phyloP scores from a whole-genome alignment of 805 yeast genomes.

The Tetrapisispora arboricola region DNA sequence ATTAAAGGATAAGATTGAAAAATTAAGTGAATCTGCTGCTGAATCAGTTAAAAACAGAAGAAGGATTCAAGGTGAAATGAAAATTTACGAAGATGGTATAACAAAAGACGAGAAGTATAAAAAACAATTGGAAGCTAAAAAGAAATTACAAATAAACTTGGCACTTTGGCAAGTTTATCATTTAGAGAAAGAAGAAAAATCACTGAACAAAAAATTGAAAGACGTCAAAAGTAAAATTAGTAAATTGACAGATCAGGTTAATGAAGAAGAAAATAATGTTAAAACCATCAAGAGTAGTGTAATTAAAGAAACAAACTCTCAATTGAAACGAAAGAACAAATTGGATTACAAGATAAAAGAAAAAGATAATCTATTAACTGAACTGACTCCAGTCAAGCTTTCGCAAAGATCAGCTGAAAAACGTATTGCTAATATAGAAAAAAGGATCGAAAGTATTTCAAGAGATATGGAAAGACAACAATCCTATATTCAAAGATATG shows the following conservation, averaged over 20 bases:
- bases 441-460: constrained; percentile 40
- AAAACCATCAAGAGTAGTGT: constrained; percentile 33
- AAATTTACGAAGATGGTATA: constrained; percentile 67
- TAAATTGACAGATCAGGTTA: constrained; percentile 28
- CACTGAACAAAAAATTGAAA: constrained; percentile 17
- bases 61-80: constrained; percentile 60
- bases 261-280: constrained; percentile 31
- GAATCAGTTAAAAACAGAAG: constrained; percentile 59
- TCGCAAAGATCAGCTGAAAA: constrained; percentile 39
- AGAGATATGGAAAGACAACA: constrained; percentile 46
- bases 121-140: constrained; percentile 40
- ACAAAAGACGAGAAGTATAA: constrained; percentile 62
- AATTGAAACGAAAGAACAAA: constrained; percentile 33
- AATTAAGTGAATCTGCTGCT: constrained; percentile 53
- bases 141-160: constrained; percentile 36
- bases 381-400: constrained; percentile 53
- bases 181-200: constrained; percentile 33
- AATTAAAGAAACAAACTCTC: constrained; percentile 36
- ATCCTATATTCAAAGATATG: constrained; percentile 32
- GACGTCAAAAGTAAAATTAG: constrained; percentile 22
- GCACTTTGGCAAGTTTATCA: constrained; percentile 60
- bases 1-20: constrained; percentile 53
- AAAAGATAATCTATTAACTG: constrained; percentile 36
- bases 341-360: constrained; percentile 30
- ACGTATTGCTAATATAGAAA: constrained; percentile 38